A percentile compares a stretch with the other conserved stretches of the same genome.
phyloP scores from a whole-genome alignment of 1,139 yeast species.

The Taphrina deformans region DNA sequence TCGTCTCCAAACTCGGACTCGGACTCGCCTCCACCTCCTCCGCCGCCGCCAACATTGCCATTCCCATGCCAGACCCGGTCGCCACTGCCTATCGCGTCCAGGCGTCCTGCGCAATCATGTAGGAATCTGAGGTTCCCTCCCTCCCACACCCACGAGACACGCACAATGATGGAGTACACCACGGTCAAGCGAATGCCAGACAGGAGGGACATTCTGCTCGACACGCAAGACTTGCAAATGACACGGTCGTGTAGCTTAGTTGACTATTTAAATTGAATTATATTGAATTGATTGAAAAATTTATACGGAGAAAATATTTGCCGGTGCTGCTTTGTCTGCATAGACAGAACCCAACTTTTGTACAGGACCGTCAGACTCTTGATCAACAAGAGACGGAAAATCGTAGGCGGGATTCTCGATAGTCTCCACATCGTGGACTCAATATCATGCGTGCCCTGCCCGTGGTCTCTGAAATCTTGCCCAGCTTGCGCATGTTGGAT shows the following conservation, averaged over 20 bases:
- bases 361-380: no score
- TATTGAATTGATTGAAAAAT: neutral
- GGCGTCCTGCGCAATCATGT: constrained; percentile 2
- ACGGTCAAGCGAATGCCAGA: neutral
- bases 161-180: no score
- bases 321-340: neutral
- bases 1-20: neutral
- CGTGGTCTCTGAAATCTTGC: constrained; percentile 44
- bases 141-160: no score
- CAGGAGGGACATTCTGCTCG: neutral
- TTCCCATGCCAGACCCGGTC: constrained; percentile 1
- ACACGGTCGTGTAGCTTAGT: neutral
- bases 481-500: constrained; percentile 44
- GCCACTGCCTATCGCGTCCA: neutral
- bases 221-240: neutral
- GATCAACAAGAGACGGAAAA: neutral
- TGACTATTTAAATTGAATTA: neutral
- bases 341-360: no score
- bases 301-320: neutral
- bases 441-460: constrained; percentile 46
- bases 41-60: constrained; percentile 3
- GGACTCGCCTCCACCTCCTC: no score
- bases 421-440: constrained; percentile 41
- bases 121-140: no score
- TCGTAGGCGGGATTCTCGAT: neutral